Evolutionary conservation across 1,284 basidiomycete species (phyloP), one percentile per base, ranked within the genome.

Genomic region (Pisolithus thermaeus): DNA sequence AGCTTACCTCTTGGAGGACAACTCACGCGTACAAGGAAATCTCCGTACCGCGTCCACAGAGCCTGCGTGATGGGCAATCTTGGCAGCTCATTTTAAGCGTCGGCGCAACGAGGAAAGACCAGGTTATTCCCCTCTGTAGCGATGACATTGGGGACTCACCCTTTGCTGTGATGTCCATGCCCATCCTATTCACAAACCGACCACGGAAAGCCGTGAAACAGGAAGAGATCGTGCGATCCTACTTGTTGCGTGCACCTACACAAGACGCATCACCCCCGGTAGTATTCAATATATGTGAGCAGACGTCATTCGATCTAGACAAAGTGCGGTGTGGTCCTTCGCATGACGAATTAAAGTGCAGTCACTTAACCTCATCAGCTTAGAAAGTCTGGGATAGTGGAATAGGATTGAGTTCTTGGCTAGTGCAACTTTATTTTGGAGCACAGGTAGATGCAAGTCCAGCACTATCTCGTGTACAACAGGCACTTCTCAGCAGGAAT

Each of bases 371-470:
- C 54, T 44, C 49, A 65, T 61, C 59, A 50, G 59, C 49, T 51
- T 70, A 93, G 91, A 94, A 93, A 90, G 79, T 93, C 47, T 93
- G 91, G 92, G 92, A 94, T 66, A 93, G 90, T 51, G 91, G 90
- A 1, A 76, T 92, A 45, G 90, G 87, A 2, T 70, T 92, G 22
- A 82, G 84, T 51, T 80, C 87, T 0, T 92, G 89, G 88, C 71
- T 92, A 16, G 69, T 75, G 14, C 66, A 66, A 56, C 66, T 74
- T 51, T 63, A 57, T 43, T 41, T 51, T 1, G 52, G 35, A 22
- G 50, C 16, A 35, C 30, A 46, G 20, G 20, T 6, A 0, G 35
- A 43, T n/a, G 52, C 40, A 16, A 46, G 35, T 22, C 9, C 11
- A 5, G 35, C 36, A 8, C 47, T 65, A 14, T 52, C 50, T 9